Percentiles rank a stretch among this genome's conserved stretches.
Evolutionary conservation across 1,284 basidiomycete genomes (phyloP).

Genomic region (Acaromyces ingoldii): DNA sequence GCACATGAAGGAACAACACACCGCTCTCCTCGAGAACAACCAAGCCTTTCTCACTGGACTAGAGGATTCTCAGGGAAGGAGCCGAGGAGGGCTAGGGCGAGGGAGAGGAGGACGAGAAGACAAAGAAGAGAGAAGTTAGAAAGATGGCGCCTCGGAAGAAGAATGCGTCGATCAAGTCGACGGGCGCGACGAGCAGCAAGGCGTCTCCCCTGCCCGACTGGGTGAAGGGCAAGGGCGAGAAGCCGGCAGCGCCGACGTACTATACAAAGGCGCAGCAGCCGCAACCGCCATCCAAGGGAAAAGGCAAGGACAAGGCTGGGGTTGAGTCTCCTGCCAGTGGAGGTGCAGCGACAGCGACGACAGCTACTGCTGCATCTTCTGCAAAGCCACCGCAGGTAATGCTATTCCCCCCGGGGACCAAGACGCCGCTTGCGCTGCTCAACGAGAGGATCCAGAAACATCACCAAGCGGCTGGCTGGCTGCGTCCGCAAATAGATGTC

Average conservation of each 20-base stretch:
- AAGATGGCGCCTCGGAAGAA: constrained; percentile 45
- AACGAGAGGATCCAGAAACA: constrained; percentile 47
- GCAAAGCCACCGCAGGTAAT: constrained; percentile 8
- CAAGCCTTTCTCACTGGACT: too few species aligned
- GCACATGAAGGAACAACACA: too few species aligned
- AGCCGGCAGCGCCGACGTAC: constrained; percentile 33
- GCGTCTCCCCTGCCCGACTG: constrained; percentile 48
- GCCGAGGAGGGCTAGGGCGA: too few species aligned
- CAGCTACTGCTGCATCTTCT: background rate
- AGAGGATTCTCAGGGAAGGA: too few species aligned
- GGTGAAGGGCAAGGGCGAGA: constrained; percentile 45
- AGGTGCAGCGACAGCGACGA: background rate
- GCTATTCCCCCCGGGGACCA: constrained; percentile 50
- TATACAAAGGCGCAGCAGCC: constrained; percentile 26
- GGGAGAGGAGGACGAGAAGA: too few species aligned
- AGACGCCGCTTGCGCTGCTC: constrained; percentile 50
- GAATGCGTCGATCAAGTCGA: constrained; percentile 46
- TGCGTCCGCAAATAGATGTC: background rate
- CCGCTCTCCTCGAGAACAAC: too few species aligned
- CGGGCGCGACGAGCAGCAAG: constrained; percentile 46
- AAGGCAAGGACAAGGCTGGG: background rate
- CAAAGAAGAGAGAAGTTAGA: too few species aligned
- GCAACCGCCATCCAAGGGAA: constrained; percentile 10
- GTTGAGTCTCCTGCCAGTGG: background rate
- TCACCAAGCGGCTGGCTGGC: background rate